Conservation (phyloP, 352 stramenopile genomes). For the Phytophthora tubulina region DNA sequence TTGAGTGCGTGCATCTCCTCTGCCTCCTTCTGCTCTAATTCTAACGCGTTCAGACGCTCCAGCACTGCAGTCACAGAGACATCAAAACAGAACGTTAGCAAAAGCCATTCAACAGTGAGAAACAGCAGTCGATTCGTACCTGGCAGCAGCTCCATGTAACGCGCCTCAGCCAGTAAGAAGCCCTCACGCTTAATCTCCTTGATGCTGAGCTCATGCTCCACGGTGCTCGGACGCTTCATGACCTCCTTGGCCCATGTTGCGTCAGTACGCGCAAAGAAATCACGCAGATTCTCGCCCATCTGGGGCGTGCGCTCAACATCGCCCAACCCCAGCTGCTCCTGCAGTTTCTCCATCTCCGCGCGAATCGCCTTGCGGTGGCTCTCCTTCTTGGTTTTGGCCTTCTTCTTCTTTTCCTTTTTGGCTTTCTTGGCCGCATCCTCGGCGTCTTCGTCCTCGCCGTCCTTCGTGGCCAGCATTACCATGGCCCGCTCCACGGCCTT, state of each 20-base stretch:
- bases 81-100: constrained; percentile 24
- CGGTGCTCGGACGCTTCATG: constrained; percentile 64
- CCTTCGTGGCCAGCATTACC: constrained; percentile 66
- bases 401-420: constrained; percentile 74
- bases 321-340: constrained; percentile 78
- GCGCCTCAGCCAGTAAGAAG: constrained; percentile 74
- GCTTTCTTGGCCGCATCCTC: constrained; percentile 41
- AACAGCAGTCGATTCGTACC: constrained; percentile 44
- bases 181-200: constrained; percentile 91
- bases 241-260: constrained; percentile 75
- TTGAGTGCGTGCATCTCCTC: constrained; percentile 81
- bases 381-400: constrained; percentile 67
- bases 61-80: constrained; percentile 53
- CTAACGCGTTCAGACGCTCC: constrained; percentile 82
- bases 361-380: constrained; percentile 77
- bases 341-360: constrained; percentile 86
- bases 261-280: constrained; percentile 89
- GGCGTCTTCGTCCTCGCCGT: constrained; percentile 32
- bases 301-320: constrained; percentile 80
- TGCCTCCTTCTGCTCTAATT: constrained; percentile 81
- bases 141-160: constrained; percentile 85
- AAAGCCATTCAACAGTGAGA: neutral
- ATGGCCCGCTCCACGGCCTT: constrained; percentile 68
- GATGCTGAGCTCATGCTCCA: constrained; percentile 76
- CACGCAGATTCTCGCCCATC: constrained; percentile 85